Evolutionary conservation across 768 basidiomycete genomes (phyloP), one percentile per base, ranked within the genome.

Genomic region (Trametes cingulata): DNA sequence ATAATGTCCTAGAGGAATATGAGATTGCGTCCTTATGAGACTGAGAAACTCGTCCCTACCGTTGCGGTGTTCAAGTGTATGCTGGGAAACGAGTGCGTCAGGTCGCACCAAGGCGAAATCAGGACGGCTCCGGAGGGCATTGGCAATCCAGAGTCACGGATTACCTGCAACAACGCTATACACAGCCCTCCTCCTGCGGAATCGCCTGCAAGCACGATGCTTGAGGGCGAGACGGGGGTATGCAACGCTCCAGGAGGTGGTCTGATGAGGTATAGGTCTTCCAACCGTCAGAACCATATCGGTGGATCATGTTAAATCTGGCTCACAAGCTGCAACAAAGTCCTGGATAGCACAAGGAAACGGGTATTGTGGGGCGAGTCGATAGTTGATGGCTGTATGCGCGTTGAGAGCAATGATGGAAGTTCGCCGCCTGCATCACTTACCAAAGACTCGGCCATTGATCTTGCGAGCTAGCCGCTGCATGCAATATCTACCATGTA

Each of bases 61-160:
- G 94, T 93, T 3, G 83, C 79, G 1, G 92, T 94, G 71, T 98
- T 98, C 39, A 80, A 76, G 67, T 92, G 82, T 46, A 95, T 82
- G 66, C 91, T 93, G 0, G 93, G 91, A 73, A 98, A 98, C 0
- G 92, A 95, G 72, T 98, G 97, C 0, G 93, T 95, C n/a, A 98
- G 75, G 73, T 90, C 89, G 65, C 83, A 90, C 91, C 96, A 98
- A 0, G 97, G 97, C 25, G 92, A 95, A 63, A 98, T 89, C 40
- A 98, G 76, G 17, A 96, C 79, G 1, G 86, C 94, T 7, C 94
- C 97, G 2, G 94, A 92, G 3, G 95, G 96, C 45, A 82, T 64
- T 6, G 94, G 94, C 22, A 95, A 77, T 2, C 84, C 87, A 0
- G 82, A 75, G 72, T 99, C 97, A 15, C 97, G 89, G 47, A 99